Percentiles rank a stretch among this genome's conserved stretches.
Conservation (phyloP, 352 stramenopile species). For the Globisporangium nodosum region DNA sequence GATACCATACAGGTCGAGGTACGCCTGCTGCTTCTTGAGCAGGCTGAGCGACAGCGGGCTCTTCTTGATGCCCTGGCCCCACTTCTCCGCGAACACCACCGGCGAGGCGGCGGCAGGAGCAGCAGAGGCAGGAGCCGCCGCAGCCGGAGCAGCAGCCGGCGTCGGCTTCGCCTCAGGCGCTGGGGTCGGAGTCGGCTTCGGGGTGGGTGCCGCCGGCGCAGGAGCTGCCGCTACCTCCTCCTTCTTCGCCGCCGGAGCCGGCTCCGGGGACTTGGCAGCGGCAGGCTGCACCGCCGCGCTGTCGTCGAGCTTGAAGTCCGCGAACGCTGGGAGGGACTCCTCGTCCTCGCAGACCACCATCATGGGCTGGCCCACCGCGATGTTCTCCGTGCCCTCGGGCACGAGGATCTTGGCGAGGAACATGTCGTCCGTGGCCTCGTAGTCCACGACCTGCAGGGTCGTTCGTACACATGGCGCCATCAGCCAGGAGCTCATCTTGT, state of each 20-base stretch:
- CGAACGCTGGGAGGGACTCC: constrained; percentile 55
- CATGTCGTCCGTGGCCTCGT: constrained; percentile 96
- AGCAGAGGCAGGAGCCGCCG: constrained; percentile 8
- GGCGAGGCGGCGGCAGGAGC: constrained; percentile 17
- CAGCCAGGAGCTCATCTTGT: neutral
- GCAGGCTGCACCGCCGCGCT: constrained; percentile 17
- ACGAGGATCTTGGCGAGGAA: constrained; percentile 96
- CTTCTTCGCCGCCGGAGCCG: constrained; percentile 63
- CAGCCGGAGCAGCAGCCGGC: constrained; percentile 1
- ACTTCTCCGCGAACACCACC: constrained; percentile 60
- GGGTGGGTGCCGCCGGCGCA: constrained; percentile 25
- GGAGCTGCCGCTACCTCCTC: constrained; percentile 39
- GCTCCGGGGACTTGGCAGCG: constrained; percentile 39
- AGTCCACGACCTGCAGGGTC: constrained; percentile 88
- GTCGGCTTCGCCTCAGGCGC: constrained; percentile 19
- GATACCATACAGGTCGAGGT: constrained; percentile 76
- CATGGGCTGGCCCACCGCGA: constrained; percentile 92
- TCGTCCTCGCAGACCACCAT: constrained; percentile 94
- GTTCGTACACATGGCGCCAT: neutral
- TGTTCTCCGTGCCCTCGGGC: constrained; percentile 82
- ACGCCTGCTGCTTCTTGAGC: constrained; percentile 80
- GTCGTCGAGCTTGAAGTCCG: constrained; percentile 73
- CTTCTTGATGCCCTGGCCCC: constrained; percentile 75
- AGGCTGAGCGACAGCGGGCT: constrained; percentile 77
- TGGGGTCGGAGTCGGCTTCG: neutral